Percentiles rank a stretch among this genome's conserved stretches.
Conservation (phyloP, 192 early-diverging fungal species). For the Lunasporangiospora selenospora region DNA sequence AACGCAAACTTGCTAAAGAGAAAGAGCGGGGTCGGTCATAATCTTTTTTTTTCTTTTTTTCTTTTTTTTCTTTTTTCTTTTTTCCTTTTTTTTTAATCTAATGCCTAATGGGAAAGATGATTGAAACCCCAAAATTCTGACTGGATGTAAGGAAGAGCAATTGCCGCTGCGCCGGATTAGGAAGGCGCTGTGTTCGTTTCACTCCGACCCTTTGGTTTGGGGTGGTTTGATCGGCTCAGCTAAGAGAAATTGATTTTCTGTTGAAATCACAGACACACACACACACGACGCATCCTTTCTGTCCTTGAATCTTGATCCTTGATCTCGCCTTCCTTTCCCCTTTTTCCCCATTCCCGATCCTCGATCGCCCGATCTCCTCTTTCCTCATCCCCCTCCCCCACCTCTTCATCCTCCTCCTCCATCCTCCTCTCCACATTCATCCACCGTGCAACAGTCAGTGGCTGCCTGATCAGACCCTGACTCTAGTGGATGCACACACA, state of each 20-base stretch:
- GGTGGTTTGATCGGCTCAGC: too few relatives aligned
- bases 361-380: background rate
- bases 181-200: constrained; percentile 8
- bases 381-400: background rate
- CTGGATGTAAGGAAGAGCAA: too few relatives aligned
- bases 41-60: background rate
- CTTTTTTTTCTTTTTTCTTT: background rate
- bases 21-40: background rate
- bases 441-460: background rate
- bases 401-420: background rate
- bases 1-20: constrained; percentile 25
- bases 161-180: too few relatives aligned
- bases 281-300: too few relatives aligned
- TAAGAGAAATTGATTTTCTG: too few relatives aligned
- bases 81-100: background rate
- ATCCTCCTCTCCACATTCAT: background rate
- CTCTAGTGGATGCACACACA: too few relatives aligned
- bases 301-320: background rate
- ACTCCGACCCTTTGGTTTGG: background rate
- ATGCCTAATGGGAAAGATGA: too few relatives aligned
- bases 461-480: too few relatives aligned
- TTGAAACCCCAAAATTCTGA: too few relatives aligned
- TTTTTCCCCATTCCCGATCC: background rate
- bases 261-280: too few relatives aligned
- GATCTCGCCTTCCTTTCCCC: background rate